Evolutionary conservation across 768 basidiomycete genomes (phyloP).

Genomic region (Rossbeevera mucosa): DNA sequence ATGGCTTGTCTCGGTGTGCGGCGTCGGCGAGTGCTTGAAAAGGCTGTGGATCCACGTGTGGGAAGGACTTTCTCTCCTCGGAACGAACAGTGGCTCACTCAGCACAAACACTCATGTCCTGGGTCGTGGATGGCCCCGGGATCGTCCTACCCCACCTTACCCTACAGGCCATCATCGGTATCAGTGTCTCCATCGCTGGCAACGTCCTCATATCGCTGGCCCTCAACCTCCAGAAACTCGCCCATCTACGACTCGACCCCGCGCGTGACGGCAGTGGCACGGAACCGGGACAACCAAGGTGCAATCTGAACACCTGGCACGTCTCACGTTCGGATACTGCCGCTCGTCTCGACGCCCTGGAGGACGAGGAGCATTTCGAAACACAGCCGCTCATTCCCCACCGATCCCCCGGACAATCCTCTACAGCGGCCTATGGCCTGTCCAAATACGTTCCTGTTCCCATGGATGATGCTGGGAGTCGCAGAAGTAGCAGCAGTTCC

Average conservation of each 20-base stretch:
- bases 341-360: conserved; percentile 2
- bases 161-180: conserved; percentile 63
- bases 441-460: conserved; percentile 1
- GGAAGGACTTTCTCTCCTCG: conserved; percentile 16
- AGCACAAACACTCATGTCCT: conserved; percentile 6
- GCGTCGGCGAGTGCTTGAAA: neutral
- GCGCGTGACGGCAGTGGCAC: conserved; percentile 22
- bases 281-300: conserved; percentile 12
- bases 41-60: conserved; percentile 7
- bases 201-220: conserved; percentile 89
- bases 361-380: conserved; percentile 15
- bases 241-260: conserved; percentile 65
- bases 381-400: conserved; percentile 28
- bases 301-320: neutral
- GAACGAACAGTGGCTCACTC: neutral
- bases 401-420: conserved; percentile 20
- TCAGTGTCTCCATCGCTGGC: conserved; percentile 75
- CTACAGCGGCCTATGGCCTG: conserved; percentile 18
- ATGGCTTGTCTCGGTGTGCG: conserved; percentile 35
- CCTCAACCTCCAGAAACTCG: conserved; percentile 89
- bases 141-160: conserved; percentile 54
- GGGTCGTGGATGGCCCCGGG: conserved; percentile 16
- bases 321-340: neutral
- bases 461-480: conserved; percentile 27
- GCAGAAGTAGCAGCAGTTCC: conserved; percentile 20